Evolutionary conservation across 2,329 filamentous ascomycete species (phyloP), one percentile per base, ranked within the genome.

Genomic region (Ascochyta pisi): DNA sequence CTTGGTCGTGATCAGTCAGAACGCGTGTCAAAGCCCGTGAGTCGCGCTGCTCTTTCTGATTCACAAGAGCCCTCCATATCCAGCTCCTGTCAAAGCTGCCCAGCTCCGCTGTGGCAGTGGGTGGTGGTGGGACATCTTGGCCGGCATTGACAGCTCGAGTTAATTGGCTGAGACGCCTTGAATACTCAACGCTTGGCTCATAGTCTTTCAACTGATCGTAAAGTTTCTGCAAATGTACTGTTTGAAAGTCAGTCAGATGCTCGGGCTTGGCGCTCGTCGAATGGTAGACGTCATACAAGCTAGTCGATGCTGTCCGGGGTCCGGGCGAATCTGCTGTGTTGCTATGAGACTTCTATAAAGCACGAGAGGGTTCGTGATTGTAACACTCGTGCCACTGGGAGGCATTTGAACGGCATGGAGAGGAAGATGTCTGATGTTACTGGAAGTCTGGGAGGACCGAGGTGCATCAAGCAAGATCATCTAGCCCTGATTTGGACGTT

Each of bases 141-240:
- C 53, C 60, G 15, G 60, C 45, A 37, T 69, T 68, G 10, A 83
- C 71, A 35, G 77, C 71, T 23, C 76, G 74, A 5, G 82, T 82
- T 26, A 91, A 80, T 61, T 86, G 85, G 39, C 83, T 82, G 1
- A 95, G 79, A 26, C 86, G 83, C 58, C 86, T 79, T 27, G 82
- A 83, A 70, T 93, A 93, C 68, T 92, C 88, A 12, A 83, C 65
- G 42, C 86, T 83, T 0, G 90, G 91, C 33, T 89, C 84, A 75
- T 95, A 94, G 73, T 94, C 90, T 69, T 91, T 92, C 37, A 94
- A 79, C 2, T 87, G 83, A 34, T 85, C 79, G 65, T 95, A 94
- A 10, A 94, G 81, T 69, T 91, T 90, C 64, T 91, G 89, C 1
- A 94, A 81, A 74, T 94, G 89, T 37, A 91, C 81, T 6, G 90